These are phyloP conservation scores for Colletotrichum agaves DNA, from an alignment of 2,329 filamentous ascomycete species.

Conservation along the genomic window DNA sequence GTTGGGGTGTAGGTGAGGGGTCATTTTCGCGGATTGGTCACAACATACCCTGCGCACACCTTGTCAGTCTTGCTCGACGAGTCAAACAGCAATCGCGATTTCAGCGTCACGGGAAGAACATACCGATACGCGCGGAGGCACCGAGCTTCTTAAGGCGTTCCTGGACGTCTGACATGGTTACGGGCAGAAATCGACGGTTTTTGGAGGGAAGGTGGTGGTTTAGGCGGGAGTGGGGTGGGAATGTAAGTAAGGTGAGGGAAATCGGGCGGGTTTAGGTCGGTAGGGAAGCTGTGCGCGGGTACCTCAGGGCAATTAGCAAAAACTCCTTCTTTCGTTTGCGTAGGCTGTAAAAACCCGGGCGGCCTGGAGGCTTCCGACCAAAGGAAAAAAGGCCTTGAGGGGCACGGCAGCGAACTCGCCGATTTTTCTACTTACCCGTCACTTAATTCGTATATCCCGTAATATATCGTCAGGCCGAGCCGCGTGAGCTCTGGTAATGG, in stretches of 20 bases:
- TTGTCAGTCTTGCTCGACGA: slow-evolving; percentile 33
- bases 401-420: not conserved
- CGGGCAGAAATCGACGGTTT: slow-evolving; percentile 38
- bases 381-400: not conserved
- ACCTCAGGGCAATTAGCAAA: slow-evolving; percentile 38
- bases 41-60: slow-evolving; percentile 50
- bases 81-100: slow-evolving; percentile 1
- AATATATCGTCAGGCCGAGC: slow-evolving; percentile 36
- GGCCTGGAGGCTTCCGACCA: slow-evolving; percentile 14
- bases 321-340: slow-evolving; percentile 22
- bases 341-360: slow-evolving; percentile 32
- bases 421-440: slow-evolving; percentile 16
- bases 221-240: slow-evolving; percentile 43
- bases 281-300: slow-evolving; percentile 32
- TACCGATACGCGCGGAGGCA: slow-evolving; percentile 72
- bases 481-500: slow-evolving; percentile 27
- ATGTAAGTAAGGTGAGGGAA: slow-evolving; percentile 41
- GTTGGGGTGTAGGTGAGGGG: slow-evolving; percentile 18
- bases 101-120: not conserved
- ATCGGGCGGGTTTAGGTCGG: slow-evolving; percentile 11
- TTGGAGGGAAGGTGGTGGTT: slow-evolving; percentile 26
- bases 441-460: slow-evolving; percentile 29
- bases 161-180: slow-evolving; percentile 66
- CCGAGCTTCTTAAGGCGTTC: slow-evolving; percentile 70
- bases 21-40: slow-evolving; percentile 34